Conservation (phyloP, 331 rosid genomes). For the Dryas integrifolia region DNA sequence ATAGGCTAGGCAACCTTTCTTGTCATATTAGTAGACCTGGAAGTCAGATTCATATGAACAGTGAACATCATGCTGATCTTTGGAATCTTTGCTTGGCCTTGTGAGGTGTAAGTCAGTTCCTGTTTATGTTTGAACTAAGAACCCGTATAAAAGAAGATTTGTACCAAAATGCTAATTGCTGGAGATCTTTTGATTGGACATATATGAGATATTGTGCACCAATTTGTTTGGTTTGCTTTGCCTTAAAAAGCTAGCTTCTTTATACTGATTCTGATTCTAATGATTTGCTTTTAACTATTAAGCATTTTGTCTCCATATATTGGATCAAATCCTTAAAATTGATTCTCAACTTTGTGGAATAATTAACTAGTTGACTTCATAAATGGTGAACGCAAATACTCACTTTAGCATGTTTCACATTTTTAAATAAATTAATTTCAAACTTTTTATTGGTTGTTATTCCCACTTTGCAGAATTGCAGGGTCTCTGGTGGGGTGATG, state of each 20-base stretch:
- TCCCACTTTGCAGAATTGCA: conserved; percentile 52
- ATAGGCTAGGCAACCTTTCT: neutral
- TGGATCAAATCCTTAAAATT: conserved; percentile 14
- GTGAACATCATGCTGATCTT: conserved; percentile 1
- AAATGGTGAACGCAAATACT: conserved; percentile 13
- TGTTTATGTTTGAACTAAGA: neutral
- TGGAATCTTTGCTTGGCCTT: conserved; percentile 1
- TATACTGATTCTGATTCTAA: neutral
- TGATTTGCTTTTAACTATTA: neutral
- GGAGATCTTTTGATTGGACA: neutral
- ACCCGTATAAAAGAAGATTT: neutral
- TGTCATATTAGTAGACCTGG: neutral
- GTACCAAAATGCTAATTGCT: neutral
- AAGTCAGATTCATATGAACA: neutral
- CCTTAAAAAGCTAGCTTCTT: conserved; percentile 22
- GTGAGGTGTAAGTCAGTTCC: neutral
- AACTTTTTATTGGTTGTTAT: conserved; percentile 25
- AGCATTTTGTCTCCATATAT: conserved; percentile 2
- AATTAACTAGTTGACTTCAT: conserved; percentile 14
- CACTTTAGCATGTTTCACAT: neutral
- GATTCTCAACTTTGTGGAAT: conserved; percentile 9
- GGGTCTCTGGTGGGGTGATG: conserved; percentile 32
- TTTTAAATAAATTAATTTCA: neutral
- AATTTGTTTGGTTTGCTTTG: conserved; percentile 9
- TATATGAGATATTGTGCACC: neutral